phyloP scores from a whole-genome alignment of 345 rosid genomes.

The Diplotaxis tenuifolia region DNA sequence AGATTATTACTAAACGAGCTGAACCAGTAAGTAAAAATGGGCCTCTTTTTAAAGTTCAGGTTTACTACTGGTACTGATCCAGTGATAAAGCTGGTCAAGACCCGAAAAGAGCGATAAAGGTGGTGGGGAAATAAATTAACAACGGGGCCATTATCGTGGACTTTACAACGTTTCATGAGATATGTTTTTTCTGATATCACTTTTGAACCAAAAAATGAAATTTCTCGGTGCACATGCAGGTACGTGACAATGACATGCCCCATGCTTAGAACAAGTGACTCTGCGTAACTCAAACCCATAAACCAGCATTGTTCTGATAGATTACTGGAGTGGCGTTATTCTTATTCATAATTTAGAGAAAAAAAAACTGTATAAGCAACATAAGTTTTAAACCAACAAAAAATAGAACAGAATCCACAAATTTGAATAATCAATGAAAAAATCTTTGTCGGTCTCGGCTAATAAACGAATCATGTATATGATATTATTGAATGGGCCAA shows the following conservation, averaged over 20 bases:
- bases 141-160: too few species aligned
- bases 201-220: not conserved
- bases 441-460: conserved; percentile 26
- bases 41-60: not conserved
- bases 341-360: not conserved
- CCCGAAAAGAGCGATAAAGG: not conserved
- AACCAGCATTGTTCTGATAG: conserved; percentile 2
- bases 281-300: not conserved
- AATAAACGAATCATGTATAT: not conserved
- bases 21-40: not conserved
- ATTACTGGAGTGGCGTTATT: not conserved
- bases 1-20: not conserved
- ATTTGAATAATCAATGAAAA: not conserved
- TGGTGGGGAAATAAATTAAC: not conserved
- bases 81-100: not conserved
- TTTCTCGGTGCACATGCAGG: conserved; percentile 9
- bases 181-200: not conserved
- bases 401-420: not conserved
- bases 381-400: not conserved
- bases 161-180: not conserved
- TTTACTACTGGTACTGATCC: not conserved
- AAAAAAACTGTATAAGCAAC: not conserved
- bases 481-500: too few species aligned
- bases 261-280: not conserved
- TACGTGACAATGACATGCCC: too few species aligned